Percentiles rank a stretch among this genome's conserved stretches.
phyloP scores from a whole-genome alignment of 768 basidiomycete genomes.

The Mycena crocata region DNA sequence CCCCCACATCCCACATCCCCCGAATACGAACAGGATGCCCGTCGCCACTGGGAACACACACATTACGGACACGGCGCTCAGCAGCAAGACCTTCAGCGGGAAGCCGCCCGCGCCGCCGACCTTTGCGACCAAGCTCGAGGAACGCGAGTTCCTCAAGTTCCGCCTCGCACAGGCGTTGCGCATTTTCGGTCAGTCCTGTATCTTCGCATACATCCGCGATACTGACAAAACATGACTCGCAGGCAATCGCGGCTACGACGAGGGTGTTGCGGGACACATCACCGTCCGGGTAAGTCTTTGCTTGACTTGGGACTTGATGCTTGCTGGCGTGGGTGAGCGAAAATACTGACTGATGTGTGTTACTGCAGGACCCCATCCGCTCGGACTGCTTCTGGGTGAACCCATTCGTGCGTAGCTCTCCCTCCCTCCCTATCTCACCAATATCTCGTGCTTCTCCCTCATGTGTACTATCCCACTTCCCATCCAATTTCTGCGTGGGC shows the following conservation, averaged over 20 bases:
- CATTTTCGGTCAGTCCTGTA: constrained; percentile 52
- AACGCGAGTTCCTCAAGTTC: constrained; percentile 57
- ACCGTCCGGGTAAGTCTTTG: constrained; percentile 51
- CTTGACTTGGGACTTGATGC: too few relatives aligned
- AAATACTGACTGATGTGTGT: too few relatives aligned
- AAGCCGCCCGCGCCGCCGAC: constrained; percentile 43
- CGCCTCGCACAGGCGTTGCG: constrained; percentile 59
- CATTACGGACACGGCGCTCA: background rate
- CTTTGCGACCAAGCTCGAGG: constrained; percentile 49
- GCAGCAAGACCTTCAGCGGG: constrained; percentile 1
- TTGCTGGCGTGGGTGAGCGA: too few relatives aligned
- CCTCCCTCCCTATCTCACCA: too few relatives aligned
- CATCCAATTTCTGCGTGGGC: too few relatives aligned
- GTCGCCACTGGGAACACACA: background rate
- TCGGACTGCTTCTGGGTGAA: constrained; percentile 62
- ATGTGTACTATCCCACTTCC: too few relatives aligned
- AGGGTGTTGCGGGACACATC: constrained; percentile 64
- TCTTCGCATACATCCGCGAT: background rate
- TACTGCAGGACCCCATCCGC: constrained; percentile 47
- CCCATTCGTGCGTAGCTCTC: constrained; percentile 49
- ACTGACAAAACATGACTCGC: background rate
- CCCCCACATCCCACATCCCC: too few relatives aligned
- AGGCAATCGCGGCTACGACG: constrained; percentile 57
- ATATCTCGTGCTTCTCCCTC: too few relatives aligned
- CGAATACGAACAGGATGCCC: too few relatives aligned